Evolutionary conservation across 2,329 filamentous ascomycete genomes (phyloP).

Genomic region (Beauveria sp.): DNA sequence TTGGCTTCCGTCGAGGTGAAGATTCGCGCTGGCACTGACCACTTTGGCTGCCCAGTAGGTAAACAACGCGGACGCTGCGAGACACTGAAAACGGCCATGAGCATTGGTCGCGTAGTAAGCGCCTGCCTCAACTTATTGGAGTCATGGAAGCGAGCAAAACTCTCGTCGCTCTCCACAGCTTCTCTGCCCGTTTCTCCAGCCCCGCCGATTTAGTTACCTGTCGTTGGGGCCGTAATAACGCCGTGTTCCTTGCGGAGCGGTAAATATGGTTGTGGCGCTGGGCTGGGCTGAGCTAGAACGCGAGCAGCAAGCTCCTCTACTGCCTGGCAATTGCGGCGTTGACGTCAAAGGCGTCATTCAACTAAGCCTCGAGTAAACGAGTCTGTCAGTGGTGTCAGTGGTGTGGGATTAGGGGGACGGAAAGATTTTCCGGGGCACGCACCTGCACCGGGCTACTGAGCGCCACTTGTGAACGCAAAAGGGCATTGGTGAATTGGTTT

Average conservation of each 20-base stretch:
- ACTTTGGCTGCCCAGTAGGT: not conserved
- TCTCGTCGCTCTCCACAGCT: not conserved
- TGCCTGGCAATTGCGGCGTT: not conserved
- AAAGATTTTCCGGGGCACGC: not conserved
- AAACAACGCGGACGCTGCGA: not conserved
- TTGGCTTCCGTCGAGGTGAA: not conserved
- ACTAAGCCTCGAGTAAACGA: not conserved
- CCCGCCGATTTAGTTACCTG: constrained; percentile 3
- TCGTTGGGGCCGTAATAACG: constrained; percentile 9
- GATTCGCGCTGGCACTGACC: not conserved
- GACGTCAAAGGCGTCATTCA: constrained; percentile 7
- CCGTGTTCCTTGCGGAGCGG: constrained; percentile 3
- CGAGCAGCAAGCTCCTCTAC: not conserved
- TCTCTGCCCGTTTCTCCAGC: not conserved
- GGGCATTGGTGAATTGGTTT: not conserved
- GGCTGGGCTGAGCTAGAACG: not conserved
- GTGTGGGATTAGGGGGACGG: not conserved
- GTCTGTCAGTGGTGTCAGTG: not conserved
- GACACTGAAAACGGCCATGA: not conserved
- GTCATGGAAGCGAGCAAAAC: not conserved
- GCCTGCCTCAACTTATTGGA: not conserved
- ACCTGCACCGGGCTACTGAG: not conserved
- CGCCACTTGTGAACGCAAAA: not conserved
- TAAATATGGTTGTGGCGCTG: not conserved
- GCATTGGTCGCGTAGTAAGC: not conserved